These are phyloP conservation scores for Ogataea kodamae DNA, from an alignment of 805 yeast species.

Conservation along the genomic window DNA sequence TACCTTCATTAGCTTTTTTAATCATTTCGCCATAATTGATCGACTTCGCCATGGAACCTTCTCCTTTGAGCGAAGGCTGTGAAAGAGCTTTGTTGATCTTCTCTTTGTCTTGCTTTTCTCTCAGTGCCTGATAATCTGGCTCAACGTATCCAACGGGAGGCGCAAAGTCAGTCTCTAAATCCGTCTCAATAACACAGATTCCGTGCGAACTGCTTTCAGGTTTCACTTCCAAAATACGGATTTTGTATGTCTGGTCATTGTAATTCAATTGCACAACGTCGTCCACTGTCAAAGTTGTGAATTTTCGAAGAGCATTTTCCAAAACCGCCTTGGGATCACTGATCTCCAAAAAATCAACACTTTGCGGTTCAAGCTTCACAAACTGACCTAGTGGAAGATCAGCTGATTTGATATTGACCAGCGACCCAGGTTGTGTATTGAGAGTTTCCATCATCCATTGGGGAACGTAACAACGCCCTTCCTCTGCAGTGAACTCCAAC, in stretches of 20 bases:
- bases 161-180: slow-evolving; percentile 94
- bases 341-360: slow-evolving; percentile 87
- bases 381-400: slow-evolving; percentile 84
- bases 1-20: slow-evolving; percentile 36
- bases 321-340: slow-evolving; percentile 95
- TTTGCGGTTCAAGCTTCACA: slow-evolving; percentile 93
- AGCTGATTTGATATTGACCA: slow-evolving; percentile 68
- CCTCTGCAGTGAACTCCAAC: slow-evolving; percentile 93
- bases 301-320: slow-evolving; percentile 86
- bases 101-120: slow-evolving; percentile 38
- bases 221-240: slow-evolving; percentile 81
- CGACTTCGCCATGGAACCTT: slow-evolving; percentile 73
- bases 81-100: slow-evolving; percentile 38
- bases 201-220: slow-evolving; percentile 66
- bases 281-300: slow-evolving; percentile 78
- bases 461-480: slow-evolving; percentile 91
- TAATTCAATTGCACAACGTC: slow-evolving; percentile 85
- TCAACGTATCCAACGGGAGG: slow-evolving; percentile 99
- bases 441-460: slow-evolving; percentile 94
- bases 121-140: slow-evolving; percentile 56
- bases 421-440: slow-evolving; percentile 70
- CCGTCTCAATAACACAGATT: slow-evolving; percentile 95
- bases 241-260: slow-evolving; percentile 72
- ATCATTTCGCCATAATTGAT: slow-evolving; percentile 63
- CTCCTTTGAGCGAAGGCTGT: slow-evolving; percentile 33